Base-by-base conservation (phyloP, 148 eudicot genomes). In the Silene conica region DNA sequence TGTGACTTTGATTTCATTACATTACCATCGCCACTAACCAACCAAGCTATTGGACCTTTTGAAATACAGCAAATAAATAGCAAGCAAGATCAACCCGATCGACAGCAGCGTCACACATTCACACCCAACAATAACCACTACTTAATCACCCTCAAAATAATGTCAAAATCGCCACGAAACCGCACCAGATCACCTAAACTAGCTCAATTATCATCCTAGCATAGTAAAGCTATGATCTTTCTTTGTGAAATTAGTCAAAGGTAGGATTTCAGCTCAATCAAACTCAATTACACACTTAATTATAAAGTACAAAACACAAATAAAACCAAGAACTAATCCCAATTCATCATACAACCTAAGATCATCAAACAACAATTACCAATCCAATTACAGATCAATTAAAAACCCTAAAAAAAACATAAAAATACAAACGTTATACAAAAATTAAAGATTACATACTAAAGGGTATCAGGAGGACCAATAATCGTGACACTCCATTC, bases 401-500 rank as follows among this genome's bases (percentile, higher is more conserved):
- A 3, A 46, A 74, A 71, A 23, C 72, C 72, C 80, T 54, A 11
- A 74, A 74, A 71, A 67, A 38, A 50, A 71, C 67, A 55, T n/a
- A 63, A 76, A 75, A 21, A 68, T 63, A 11, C 69, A 69, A 63
- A 45, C 25, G 76, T 70, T 22, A 41, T 20, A 0, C 26, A 52
- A 62, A 28, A 10, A 12, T 54, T n/a, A 65, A 56, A 68, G 26
- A 63, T 1, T 0, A 26, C 85, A 75, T 72, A 83, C 88, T 87
- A 85, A 25, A 85, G 79, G 14, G 90, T 87, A 75, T 85, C 87
- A 60, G 91, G 91, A 8, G 88, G 91, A 2, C 88, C 88, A 69
- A 85, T 87, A 76, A 87, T 76, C 11, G 88, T 85, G 50, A 87
- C 91, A 73, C 83, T 83, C 91, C 88, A 85, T 80, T 87, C 91